Conservation (phyloP, 768 basidiomycete species). For the Trametes cingulata region DNA sequence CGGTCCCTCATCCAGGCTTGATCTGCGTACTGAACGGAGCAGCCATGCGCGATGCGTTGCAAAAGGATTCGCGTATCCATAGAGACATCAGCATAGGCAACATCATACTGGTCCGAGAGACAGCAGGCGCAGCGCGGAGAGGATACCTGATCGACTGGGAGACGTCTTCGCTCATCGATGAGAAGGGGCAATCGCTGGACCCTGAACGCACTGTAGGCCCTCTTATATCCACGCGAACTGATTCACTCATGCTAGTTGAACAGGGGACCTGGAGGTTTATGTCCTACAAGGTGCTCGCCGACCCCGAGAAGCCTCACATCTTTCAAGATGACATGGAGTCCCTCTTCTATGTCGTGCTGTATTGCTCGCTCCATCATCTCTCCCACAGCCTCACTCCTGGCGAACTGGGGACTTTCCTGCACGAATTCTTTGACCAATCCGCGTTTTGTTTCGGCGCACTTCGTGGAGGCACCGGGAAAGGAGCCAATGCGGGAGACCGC, state of each 20-base stretch:
- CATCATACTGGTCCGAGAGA: slow-evolving; percentile 5
- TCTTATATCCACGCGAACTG: neutral
- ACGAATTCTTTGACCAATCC: too few relatives aligned
- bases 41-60: too few relatives aligned
- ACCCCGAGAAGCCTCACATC: neutral
- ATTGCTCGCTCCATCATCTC: neutral
- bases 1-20: too few relatives aligned
- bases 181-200: neutral
- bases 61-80: slow-evolving; percentile 2
- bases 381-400: too few relatives aligned
- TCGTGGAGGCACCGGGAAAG: neutral
- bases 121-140: neutral
- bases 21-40: too few relatives aligned
- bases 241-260: too few relatives aligned
- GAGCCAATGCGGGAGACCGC: neutral
- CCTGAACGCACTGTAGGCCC: neutral
- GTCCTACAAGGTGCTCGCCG: neutral
- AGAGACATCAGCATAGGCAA: slow-evolving; percentile 15
- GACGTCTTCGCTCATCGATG: neutral
- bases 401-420: too few relatives aligned
- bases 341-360: slow-evolving; percentile 14
- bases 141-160: slow-evolving; percentile 20
- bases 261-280: slow-evolving; percentile 15
- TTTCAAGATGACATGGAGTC: slow-evolving; percentile 17
- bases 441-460: neutral